Evolutionary conservation across 2,329 filamentous ascomycete genomes (phyloP).

Genomic region (Blastomyces gilchristii): DNA sequence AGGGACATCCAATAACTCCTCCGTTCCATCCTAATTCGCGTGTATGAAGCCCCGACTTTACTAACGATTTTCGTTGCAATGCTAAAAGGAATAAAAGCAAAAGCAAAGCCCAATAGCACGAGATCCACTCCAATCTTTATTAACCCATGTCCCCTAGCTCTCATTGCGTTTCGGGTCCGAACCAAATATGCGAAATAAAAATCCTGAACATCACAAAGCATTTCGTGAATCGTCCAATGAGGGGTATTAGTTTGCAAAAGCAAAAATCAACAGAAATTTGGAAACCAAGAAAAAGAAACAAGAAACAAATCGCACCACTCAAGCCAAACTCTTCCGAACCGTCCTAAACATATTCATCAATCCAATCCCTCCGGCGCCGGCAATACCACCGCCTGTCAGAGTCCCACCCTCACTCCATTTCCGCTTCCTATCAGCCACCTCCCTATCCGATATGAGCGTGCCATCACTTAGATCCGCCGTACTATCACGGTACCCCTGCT

Average conservation of each 20-base stretch:
- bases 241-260: neutral
- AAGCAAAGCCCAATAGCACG: neutral
- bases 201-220: neutral
- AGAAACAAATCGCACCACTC: neutral
- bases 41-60: neutral
- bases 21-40: neutral
- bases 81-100: neutral
- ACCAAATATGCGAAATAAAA: neutral
- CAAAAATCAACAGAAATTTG: neutral
- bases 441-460: neutral
- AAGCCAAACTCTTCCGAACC: conserved; percentile 12
- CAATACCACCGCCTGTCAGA: conserved; percentile 4
- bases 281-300: neutral
- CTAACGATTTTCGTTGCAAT: neutral
- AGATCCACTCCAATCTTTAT: neutral
- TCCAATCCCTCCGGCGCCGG: conserved; percentile 7
- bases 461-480: neutral
- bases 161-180: neutral
- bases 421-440: neutral
- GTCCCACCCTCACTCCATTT: conserved; percentile 5
- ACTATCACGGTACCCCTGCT: neutral
- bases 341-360: conserved; percentile 12
- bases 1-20: neutral
- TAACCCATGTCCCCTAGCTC: neutral
- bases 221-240: neutral